Percentiles rank a stretch among this genome's conserved stretches.
These are phyloP conservation scores for Wickerhamomyces sp. DNA, from an alignment of 1,139 yeast genomes.

Conservation along the genomic window DNA sequence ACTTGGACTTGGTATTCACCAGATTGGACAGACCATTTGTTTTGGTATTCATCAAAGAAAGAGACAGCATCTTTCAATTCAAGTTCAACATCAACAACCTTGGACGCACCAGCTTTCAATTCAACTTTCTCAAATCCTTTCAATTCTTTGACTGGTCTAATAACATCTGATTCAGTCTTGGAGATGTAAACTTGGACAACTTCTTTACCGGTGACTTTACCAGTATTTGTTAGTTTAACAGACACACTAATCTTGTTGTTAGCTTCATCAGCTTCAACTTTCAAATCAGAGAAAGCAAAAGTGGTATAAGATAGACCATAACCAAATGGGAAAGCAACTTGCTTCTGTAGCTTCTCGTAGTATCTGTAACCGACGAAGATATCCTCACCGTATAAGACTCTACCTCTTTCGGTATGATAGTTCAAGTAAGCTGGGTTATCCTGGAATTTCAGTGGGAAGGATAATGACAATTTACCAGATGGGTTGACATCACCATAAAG, in stretches of 20 bases:
- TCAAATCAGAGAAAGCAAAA: conserved; percentile 32
- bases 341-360: conserved; percentile 45
- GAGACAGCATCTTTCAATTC: conserved; percentile 48
- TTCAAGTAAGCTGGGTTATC: conserved; percentile 50
- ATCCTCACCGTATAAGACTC: conserved; percentile 45
- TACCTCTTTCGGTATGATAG: conserved; percentile 42
- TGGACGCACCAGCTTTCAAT: conserved; percentile 37
- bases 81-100: conserved; percentile 32
- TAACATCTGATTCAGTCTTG: conserved; percentile 35
- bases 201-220: conserved; percentile 37
- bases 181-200: conserved; percentile 40
- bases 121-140: conserved; percentile 48
- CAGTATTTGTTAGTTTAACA: conserved; percentile 40
- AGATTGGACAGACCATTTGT: conserved; percentile 47
- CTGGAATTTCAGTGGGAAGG: conserved; percentile 45
- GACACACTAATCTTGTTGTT: conserved; percentile 32
- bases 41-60: conserved; percentile 45
- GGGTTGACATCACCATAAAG: conserved; percentile 63
- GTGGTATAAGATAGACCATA: conserved; percentile 54
- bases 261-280: conserved; percentile 20
- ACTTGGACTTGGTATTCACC: conserved; percentile 45
- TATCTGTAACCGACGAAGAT: conserved; percentile 57
- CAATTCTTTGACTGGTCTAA: conserved; percentile 53
- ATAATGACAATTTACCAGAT: conserved; percentile 55
- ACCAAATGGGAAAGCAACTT: conserved; percentile 56